A percentile compares a stretch with the other conserved stretches of the same genome.
Evolutionary conservation across 192 early-diverging fungal species (phyloP).

Genomic region (Lobulomyces angularis): DNA sequence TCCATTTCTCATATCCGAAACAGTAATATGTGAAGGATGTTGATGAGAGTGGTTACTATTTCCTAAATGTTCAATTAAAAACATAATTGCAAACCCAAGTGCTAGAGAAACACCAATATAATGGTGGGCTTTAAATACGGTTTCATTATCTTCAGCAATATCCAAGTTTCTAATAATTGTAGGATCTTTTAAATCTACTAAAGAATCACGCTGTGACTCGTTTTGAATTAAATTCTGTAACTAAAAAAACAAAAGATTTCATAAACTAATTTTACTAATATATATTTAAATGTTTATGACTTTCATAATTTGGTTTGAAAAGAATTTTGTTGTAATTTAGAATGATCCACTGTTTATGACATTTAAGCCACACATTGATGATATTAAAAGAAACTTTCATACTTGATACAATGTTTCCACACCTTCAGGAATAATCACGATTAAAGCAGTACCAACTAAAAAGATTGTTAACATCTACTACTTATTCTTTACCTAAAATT

Average conservation of each 20-base stretch:
- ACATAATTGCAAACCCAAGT: slow-evolving; percentile 80
- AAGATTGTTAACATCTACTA: too few species aligned
- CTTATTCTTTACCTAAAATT: too few species aligned
- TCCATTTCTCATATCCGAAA: background rate
- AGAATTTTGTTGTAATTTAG: too few species aligned
- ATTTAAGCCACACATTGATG: background rate
- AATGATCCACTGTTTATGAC: background rate
- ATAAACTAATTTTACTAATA: too few species aligned
- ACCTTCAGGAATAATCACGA: slow-evolving; percentile 93
- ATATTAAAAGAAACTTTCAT: background rate
- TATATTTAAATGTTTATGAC: too few species aligned
- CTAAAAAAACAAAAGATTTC: too few species aligned
- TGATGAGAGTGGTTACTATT: slow-evolving; percentile 9
- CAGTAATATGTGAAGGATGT: slow-evolving; percentile 4
- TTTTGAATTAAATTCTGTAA: too few species aligned
- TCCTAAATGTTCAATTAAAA: slow-evolving; percentile 67
- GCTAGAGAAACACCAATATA: slow-evolving; percentile 70
- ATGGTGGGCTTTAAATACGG: slow-evolving; percentile 26
- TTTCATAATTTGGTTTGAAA: too few species aligned
- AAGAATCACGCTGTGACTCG: too few species aligned
- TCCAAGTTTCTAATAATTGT: too few species aligned
- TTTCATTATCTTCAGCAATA: too few species aligned
- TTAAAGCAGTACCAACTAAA: slow-evolving; percentile 77
- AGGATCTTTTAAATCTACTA: too few species aligned
- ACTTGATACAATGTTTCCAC: slow-evolving; percentile 67